Evolutionary conservation across 805 yeast species (phyloP).

Genomic region (Suhomyces xylopsoci): DNA sequence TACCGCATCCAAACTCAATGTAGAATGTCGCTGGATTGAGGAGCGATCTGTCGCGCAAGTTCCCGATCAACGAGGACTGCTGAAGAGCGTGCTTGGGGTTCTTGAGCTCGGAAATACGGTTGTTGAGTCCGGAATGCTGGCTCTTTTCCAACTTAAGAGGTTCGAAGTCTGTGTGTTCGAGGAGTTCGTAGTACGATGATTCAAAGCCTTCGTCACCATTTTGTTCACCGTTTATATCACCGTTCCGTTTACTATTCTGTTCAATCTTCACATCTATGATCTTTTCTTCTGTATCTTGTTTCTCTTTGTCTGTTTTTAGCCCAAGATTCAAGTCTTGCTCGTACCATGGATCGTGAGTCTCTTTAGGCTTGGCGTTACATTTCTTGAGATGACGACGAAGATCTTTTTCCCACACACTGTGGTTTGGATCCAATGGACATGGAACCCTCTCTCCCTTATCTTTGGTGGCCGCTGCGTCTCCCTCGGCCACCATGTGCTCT

Average conservation of each 20-base stretch:
- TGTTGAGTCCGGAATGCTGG: conserved; percentile 29
- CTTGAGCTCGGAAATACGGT: conserved; percentile 46
- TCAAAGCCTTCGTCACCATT: conserved; percentile 1
- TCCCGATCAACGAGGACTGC: conserved; percentile 77
- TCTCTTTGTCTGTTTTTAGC: not conserved
- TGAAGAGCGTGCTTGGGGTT: conserved; percentile 78
- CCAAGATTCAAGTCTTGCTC: conserved; percentile 44
- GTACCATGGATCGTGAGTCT: conserved; percentile 49
- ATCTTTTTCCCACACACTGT: conserved; percentile 63
- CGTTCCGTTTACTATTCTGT: not conserved
- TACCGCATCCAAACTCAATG: conserved; percentile 88
- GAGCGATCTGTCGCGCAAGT: conserved; percentile 44
- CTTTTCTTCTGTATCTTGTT: not conserved
- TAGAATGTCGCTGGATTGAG: conserved; percentile 38
- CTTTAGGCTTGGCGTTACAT: conserved; percentile 51
- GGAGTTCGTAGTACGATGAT: conserved; percentile 15
- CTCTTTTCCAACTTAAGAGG: conserved; percentile 15
- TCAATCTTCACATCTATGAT: too few species aligned
- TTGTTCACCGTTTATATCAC: too few species aligned
- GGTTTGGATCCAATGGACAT: conserved; percentile 77
- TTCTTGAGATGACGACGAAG: conserved; percentile 54
- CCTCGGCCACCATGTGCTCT: conserved; percentile 46
- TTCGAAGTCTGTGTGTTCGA: conserved; percentile 13
- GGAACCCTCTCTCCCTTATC: conserved; percentile 46
- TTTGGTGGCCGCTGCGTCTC: conserved; percentile 2